Percentiles rank a stretch among this genome's conserved stretches.
These are phyloP conservation scores for Crepidotus variabilis DNA, from an alignment of 768 basidiomycete species.

Conservation along the genomic window DNA sequence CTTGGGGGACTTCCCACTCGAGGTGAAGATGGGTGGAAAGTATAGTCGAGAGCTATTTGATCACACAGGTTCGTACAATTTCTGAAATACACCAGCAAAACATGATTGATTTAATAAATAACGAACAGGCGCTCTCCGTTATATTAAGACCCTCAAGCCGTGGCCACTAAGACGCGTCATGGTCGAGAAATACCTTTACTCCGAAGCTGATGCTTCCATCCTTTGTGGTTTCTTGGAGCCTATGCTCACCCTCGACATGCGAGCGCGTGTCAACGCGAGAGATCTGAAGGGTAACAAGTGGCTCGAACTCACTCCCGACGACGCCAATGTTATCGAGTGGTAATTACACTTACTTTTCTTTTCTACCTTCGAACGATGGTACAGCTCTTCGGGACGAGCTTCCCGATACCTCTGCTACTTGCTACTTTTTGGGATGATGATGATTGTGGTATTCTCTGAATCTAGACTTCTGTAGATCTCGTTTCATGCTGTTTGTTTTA, in stretches of 20 bases:
- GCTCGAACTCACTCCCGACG: constrained; percentile 44
- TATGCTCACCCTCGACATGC: constrained; percentile 72
- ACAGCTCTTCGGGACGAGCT: neutral
- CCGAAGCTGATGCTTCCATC: constrained; percentile 49
- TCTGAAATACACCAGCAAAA: too few relatives aligned
- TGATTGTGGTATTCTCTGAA: neutral
- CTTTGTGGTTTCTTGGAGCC: constrained; percentile 70
- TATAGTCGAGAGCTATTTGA: constrained; percentile 87
- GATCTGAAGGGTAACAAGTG: constrained; percentile 77
- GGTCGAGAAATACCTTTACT: constrained; percentile 83
- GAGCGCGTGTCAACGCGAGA: constrained; percentile 62
- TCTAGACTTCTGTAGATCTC: neutral
- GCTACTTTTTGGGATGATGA: neutral
- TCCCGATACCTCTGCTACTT: neutral
- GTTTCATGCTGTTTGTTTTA: neutral
- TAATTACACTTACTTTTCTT: constrained; percentile 17
- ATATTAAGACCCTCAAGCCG: constrained; percentile 70
- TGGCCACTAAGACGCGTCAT: constrained; percentile 85
- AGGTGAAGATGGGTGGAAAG: constrained; percentile 79
- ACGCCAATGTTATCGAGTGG: constrained; percentile 43
- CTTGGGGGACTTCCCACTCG: constrained; percentile 70
- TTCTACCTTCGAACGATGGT: neutral
- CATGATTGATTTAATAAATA: constrained; percentile 4
- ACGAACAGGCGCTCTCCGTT: constrained; percentile 57
- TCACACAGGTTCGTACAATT: constrained; percentile 45